phyloP scores from a whole-genome alignment of 2,329 filamentous ascomycete species.

The Cytospora chrysosperma region DNA sequence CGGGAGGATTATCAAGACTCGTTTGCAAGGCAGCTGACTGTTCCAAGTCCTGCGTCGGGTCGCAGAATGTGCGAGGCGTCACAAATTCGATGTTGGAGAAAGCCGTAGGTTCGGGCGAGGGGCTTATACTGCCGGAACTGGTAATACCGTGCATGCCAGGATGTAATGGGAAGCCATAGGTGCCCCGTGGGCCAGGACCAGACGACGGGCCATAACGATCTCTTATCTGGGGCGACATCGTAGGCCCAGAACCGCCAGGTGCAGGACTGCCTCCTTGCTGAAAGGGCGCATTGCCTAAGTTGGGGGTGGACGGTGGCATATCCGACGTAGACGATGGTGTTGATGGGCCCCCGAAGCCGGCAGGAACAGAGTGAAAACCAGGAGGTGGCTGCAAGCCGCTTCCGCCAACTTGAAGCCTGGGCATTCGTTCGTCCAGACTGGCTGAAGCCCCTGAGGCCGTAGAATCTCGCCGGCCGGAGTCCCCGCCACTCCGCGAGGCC shows the following conservation, averaged over 20 bases:
- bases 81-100: slow-evolving; percentile 1
- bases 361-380: slow-evolving; percentile 18
- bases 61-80: slow-evolving; percentile 12
- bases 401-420: slow-evolving; percentile 2
- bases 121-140: slow-evolving; percentile 14
- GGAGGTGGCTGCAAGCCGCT: slow-evolving; percentile 18
- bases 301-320: slow-evolving; percentile 28
- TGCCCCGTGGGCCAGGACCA: neutral
- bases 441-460: slow-evolving; percentile 27
- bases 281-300: slow-evolving; percentile 27
- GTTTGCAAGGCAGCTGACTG: slow-evolving; percentile 25
- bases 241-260: slow-evolving; percentile 1
- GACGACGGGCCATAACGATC: slow-evolving; percentile 13
- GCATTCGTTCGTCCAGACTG: slow-evolving; percentile 27
- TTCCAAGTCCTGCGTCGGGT: slow-evolving; percentile 30
- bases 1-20: slow-evolving; percentile 29
- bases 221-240: slow-evolving; percentile 16
- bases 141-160: neutral
- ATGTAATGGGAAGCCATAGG: slow-evolving; percentile 5
- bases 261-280: slow-evolving; percentile 15
- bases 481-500: slow-evolving; percentile 31
- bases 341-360: slow-evolving; percentile 19
- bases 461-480: slow-evolving; percentile 33
- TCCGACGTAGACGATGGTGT: slow-evolving; percentile 27
- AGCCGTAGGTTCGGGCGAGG: slow-evolving; percentile 9